phyloP scores from a whole-genome alignment of 2,329 filamentous ascomycete genomes.

The Thielaviopsis euricoi region DNA sequence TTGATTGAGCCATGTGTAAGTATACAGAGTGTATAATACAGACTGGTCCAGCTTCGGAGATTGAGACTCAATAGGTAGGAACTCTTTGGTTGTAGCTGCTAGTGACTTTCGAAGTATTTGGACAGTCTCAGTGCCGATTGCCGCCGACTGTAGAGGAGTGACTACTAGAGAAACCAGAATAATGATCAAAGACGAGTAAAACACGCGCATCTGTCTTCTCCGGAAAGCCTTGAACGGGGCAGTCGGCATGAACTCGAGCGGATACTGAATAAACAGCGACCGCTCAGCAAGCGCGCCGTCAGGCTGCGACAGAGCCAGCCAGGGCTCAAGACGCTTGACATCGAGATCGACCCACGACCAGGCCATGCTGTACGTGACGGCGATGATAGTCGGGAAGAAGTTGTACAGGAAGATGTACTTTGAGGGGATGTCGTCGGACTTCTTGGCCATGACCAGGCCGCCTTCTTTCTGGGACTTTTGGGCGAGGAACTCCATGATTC shows the following conservation, averaged over 20 bases:
- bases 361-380: conserved; percentile 36
- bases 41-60: conserved; percentile 16
- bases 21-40: conserved; percentile 29
- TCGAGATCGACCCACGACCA: conserved; percentile 47
- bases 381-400: conserved; percentile 35
- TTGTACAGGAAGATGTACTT: conserved; percentile 25
- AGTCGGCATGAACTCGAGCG: conserved; percentile 22
- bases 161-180: conserved; percentile 37
- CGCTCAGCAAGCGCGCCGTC: conserved; percentile 26
- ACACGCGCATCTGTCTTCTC: conserved; percentile 35
- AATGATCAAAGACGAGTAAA: conserved; percentile 29
- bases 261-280: conserved; percentile 37
- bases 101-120: conserved; percentile 4
- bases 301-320: conserved; percentile 35
- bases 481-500: conserved; percentile 28
- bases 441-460: conserved; percentile 21
- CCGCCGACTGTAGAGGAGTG: conserved; percentile 37
- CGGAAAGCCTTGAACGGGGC: conserved; percentile 19
- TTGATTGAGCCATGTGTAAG: conserved; percentile 29
- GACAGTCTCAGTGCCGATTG: conserved; percentile 27
- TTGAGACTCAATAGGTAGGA: conserved; percentile 16
- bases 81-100: conserved; percentile 8
- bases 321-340: conserved; percentile 41
- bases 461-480: conserved; percentile 22
- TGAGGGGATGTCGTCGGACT: conserved; percentile 20